Percentiles rank a stretch among this genome's conserved stretches.
phyloP scores from a whole-genome alignment of 768 basidiomycete species.

The Coprinellus micaceus region DNA sequence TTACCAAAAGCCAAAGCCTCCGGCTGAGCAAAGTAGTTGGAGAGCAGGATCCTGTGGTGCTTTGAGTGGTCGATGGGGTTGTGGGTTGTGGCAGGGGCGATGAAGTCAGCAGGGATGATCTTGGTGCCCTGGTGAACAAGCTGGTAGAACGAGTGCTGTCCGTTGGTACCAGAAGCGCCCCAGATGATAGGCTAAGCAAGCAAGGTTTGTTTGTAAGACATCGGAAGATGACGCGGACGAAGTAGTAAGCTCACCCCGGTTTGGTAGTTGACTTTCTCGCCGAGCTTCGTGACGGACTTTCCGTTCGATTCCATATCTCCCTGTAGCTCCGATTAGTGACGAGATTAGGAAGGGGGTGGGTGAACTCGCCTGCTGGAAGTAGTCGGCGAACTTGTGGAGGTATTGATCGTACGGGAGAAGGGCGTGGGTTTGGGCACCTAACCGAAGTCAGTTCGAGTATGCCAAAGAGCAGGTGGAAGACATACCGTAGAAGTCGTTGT shows the following conservation, averaged over 20 bases:
- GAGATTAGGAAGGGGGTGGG: background rate
- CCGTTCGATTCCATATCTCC: constrained; percentile 99
- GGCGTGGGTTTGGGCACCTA: constrained; percentile 90
- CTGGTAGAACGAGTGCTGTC: constrained; percentile 99
- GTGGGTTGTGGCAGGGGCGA: constrained; percentile 84
- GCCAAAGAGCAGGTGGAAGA: background rate
- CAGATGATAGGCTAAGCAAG: constrained; percentile 86
- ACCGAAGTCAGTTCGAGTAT: constrained; percentile 5
- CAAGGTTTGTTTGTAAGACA: background rate
- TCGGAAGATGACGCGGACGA: background rate
- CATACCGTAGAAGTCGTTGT: constrained; percentile 93
- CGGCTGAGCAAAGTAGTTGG: constrained; percentile 98
- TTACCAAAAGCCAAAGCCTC: constrained; percentile 98
- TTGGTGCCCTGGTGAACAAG: constrained; percentile 94
- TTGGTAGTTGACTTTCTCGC: constrained; percentile 90
- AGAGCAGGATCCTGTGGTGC: constrained; percentile 95
- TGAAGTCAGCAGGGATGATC: constrained; percentile 87
- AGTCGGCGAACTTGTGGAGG: constrained; percentile 98
- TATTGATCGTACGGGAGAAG: constrained; percentile 98
- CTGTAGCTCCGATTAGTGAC: constrained; percentile 23
- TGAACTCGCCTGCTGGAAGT: constrained; percentile 83
- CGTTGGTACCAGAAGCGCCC: constrained; percentile 98
- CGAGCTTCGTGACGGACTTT: constrained; percentile 92
- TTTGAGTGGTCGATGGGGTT: constrained; percentile 85
- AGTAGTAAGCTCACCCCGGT: constrained; percentile 55